Percentiles rank a stretch among this genome's conserved stretches.
These are phyloP conservation scores for Quercus parvula DNA, from an alignment of 306 rosid species.

Conservation along the genomic window DNA sequence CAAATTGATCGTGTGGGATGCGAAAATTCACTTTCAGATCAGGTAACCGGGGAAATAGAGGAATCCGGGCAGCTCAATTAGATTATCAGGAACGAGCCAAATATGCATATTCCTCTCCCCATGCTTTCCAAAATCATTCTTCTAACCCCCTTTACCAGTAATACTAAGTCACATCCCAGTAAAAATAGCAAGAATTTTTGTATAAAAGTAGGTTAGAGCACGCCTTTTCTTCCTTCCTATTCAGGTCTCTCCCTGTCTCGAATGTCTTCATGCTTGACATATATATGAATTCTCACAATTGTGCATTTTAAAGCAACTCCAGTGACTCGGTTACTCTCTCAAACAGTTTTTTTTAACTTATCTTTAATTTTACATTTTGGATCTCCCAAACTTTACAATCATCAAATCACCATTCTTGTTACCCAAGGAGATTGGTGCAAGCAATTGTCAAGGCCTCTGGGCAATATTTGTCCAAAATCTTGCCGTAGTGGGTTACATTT, in stretches of 20 bases:
- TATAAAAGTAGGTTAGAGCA: not conserved
- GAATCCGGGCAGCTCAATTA: not conserved
- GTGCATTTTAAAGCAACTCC: not conserved
- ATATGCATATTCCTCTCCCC: not conserved
- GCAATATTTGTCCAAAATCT: not conserved
- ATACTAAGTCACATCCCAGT: not conserved
- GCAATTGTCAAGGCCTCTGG: not conserved
- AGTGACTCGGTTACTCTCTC: not conserved
- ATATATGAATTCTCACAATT: not conserved
- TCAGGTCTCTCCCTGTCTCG: not conserved
- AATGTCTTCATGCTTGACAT: not conserved
- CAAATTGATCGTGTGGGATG: not conserved
- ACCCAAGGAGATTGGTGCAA: not conserved
- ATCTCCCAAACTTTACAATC: not conserved
- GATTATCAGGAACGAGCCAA: not conserved
- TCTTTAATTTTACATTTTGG: not conserved
- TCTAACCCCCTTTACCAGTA: not conserved
- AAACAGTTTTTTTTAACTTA: not conserved
- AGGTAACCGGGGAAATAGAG: not conserved
- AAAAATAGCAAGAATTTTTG: not conserved
- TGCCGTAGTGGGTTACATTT: not conserved
- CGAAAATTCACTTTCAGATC: not conserved
- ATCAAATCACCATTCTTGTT: not conserved
- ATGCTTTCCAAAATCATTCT: not conserved
- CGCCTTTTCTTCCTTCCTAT: not conserved